Evolutionary conservation across 2,329 filamentous ascomycete species (phyloP), one percentile per base, ranked within the genome.

Genomic region (Colletotrichum phormii): DNA sequence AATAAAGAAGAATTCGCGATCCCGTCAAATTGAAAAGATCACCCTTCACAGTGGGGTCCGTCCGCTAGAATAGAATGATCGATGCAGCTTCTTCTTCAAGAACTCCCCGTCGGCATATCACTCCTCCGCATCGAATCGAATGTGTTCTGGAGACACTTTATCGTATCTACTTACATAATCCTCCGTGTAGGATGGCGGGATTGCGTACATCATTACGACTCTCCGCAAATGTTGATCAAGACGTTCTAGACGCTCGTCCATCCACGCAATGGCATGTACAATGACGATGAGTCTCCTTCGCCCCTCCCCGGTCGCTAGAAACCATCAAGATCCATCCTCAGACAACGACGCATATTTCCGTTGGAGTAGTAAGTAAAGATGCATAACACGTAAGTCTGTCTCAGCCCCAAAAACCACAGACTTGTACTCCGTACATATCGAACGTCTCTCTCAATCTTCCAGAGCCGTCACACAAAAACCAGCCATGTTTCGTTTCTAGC

Each of bases 181-280:
- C 13, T 31, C n/a, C 12, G 42, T 22, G 42, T 3, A 9, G 42
- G 42, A 49, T 49, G n/a, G n/a, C n/a, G 60, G 42, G 42, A 63
- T 63, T 63, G 42, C 60, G 60, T 53, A 63, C 42, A 35, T 63
- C 18, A 31, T 63, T 42, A 63, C 60, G 60, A 35, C 42, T 63
- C 49, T 15, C 18, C 42, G 18, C 22, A 12, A 18, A 29, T 29
- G 58, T 12, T 29, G 42, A 24, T 22, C 60, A 13, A 62, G 42
- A 22, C 42, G 29, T 62, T 62, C 60, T 13, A 62, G 60, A 35
- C 42, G 15, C n/a, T 42, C 49, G 60, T 29, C 12, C 42, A 5
- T 53, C 13, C 49, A 33, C n/a, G 46, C 42, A 49, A n/a, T 12
- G 46, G 60, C n/a, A 35, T 22, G 46, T 24, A 35, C 2, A 53